Evolutionary conservation across 192 early-diverging fungal species (phyloP), one percentile per base, ranked within the genome.

Genomic region (Coemansia sp.): DNA sequence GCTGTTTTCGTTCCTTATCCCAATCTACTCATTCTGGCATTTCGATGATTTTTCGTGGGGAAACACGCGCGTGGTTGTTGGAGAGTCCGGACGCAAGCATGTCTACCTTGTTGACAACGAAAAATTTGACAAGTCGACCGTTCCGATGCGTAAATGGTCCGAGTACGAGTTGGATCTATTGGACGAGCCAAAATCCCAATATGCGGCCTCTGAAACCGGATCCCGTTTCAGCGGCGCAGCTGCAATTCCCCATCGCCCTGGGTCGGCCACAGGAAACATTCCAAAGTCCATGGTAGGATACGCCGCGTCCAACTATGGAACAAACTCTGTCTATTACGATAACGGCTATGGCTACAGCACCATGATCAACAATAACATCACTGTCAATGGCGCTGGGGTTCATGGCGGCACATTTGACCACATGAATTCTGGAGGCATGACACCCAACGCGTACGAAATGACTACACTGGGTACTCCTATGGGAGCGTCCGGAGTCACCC

Each of bases 1-100:
- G 12, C 82, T 96, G 18, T 98, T 95, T 75, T 88, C 89, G 10
- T 90, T 93, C 71, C 85, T 88, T 54, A 87, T 93, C 62, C 91
- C 91, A 16, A 58, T 94, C 26, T 99, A 99, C 78, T 85, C 97
- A 21, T 99, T 97, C 88, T 99, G 97, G 97, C 94, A 96, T 85
- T 95, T 98, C 78, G 97, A 99, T 74, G 95, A 99, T 73, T 99
- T 99, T 73, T 96, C 94, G n/a, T 99, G 97, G 97, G 97, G 96
- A 62, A 96, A 95, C 75, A 99, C 97, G 39, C 92, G 97, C 77
- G 55, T 92, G 18, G 93, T 96, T 7, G 84, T 94, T 21, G 97
- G 95, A 60, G 92, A 94, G 69, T 91, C 90, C 45, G 93, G 94
- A 54, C 88, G 85, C 77, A 89, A 85, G 70, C 90, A 90, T 62